A percentile compares a stretch with the other conserved stretches of the same genome.
Evolutionary conservation across 345 rosid genomes (phyloP).

Genomic region (Arabis hirsuta): DNA sequence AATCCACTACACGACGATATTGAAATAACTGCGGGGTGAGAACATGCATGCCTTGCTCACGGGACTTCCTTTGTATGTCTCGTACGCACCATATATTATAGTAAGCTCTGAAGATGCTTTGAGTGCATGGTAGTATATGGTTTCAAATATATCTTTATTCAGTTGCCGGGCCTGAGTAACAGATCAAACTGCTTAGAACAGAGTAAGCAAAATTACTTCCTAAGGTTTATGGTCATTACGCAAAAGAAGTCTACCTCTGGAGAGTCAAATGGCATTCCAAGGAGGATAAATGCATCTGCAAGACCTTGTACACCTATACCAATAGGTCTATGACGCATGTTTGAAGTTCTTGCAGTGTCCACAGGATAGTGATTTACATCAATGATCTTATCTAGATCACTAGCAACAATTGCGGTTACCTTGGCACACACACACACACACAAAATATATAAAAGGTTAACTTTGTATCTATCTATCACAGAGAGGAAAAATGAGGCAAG

Average conservation of each 20-base stretch:
- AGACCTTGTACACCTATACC: conserved; percentile 95
- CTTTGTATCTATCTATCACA: too few relatives aligned
- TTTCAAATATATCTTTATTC: conserved; percentile 81
- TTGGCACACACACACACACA: conserved; percentile 10
- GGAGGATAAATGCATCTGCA: conserved; percentile 81
- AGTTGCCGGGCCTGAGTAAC: conserved; percentile 68
- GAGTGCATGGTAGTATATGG: conserved; percentile 76
- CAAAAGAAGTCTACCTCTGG: conserved; percentile 54
- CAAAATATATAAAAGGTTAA: too few relatives aligned
- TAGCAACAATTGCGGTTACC: conserved; percentile 68
- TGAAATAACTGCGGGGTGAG: background rate
- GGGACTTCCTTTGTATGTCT: conserved; percentile 73
- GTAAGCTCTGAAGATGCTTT: conserved; percentile 72
- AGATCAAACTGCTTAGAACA: conserved; percentile 23
- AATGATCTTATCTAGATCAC: conserved; percentile 74
- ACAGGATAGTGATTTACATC: conserved; percentile 85
- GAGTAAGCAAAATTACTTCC: background rate
- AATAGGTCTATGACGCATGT: conserved; percentile 74
- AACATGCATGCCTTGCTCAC: conserved; percentile 57
- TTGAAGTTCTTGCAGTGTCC: conserved; percentile 76
- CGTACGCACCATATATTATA: conserved; percentile 67
- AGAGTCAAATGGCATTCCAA: conserved; percentile 89
- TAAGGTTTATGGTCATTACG: background rate
- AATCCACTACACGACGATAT: background rate
- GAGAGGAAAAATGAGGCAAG: too few relatives aligned